Evolutionary conservation across 2,329 filamentous ascomycete species (phyloP), one percentile per base, ranked within the genome.

Genomic region (Phaeosphaeria sp.): DNA sequence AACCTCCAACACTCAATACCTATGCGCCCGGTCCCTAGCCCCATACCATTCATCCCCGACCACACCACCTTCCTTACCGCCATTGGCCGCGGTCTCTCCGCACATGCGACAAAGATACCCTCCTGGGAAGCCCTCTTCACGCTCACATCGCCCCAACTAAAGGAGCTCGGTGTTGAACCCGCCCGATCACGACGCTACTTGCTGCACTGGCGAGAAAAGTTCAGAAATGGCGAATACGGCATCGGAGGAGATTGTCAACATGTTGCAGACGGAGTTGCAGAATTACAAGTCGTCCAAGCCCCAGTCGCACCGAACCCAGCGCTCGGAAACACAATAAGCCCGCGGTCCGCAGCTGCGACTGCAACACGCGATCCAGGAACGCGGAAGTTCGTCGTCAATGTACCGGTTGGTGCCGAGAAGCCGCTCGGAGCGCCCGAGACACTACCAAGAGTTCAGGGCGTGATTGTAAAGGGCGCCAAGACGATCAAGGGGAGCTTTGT

Each of bases 51-150:
- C 70, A 89, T 96, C 41, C 94, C 93, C 30, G 89, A 97, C 75
- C 87, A 92, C 42, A 76, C 84, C 67, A 95, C 93, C 17, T 97
- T 99, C 79, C 89, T 98, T 62, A 92, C 86, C 36, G 84, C 97
- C 58, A 97, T 98, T 78, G 95, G 95, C 68, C 93, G 95, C 63
- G 89, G 89, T 68, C 87, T 97, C 69, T 88, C 85, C 72, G 87
- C 90, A 73, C 92, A 97, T 81, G 86, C 90, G 49, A 83, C 87
- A 78, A 98, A 98, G 78, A 92, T 99, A 69, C 88, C 91, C 2
- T 89, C 90, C 11, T 98, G 95, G 95, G 90, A 95, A 52, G 87
- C 91, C 6, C 87, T 99, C 46, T 98, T 98, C 84, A 89, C 89
- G 46, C 83, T 95, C 63, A 89, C 87, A 21, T 92, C 91, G 18